phyloP scores from a whole-genome alignment of 768 basidiomycete genomes.

The Pleurotus citrinopileatus region DNA sequence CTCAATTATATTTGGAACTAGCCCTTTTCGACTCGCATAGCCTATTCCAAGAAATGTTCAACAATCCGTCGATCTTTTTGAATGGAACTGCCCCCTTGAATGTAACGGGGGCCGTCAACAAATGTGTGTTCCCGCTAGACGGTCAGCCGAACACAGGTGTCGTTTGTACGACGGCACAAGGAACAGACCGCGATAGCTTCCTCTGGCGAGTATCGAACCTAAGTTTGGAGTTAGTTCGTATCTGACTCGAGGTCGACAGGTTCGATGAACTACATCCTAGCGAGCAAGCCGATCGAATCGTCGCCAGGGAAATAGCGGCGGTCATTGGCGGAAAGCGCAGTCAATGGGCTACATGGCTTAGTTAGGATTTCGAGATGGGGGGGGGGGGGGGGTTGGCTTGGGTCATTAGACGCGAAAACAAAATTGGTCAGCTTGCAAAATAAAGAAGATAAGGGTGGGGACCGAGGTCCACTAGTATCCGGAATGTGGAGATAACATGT shows the following conservation, averaged over 20 bases:
- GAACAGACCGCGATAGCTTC: slow-evolving; percentile 53
- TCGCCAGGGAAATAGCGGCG: slow-evolving; percentile 49
- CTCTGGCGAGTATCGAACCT: slow-evolving; percentile 42
- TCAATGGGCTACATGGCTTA: slow-evolving; percentile 51
- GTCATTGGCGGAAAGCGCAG: slow-evolving; percentile 41
- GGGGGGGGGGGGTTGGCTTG: too few relatives aligned
- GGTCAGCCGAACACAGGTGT: slow-evolving; percentile 21
- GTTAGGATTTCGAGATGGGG: too few relatives aligned
- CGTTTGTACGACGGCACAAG: slow-evolving; percentile 34
- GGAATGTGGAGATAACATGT: too few relatives aligned
- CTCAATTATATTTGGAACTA: slow-evolving; percentile 12
- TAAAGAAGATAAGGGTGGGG: too few relatives aligned
- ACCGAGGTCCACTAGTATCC: too few relatives aligned
- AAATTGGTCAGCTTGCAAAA: too few relatives aligned
- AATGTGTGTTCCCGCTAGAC: slow-evolving; percentile 28
- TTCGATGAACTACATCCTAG: slow-evolving; percentile 61
- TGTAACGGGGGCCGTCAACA: slow-evolving; percentile 32
- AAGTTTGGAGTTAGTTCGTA: too few relatives aligned
- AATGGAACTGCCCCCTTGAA: slow-evolving; percentile 52
- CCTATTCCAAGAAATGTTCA: slow-evolving; percentile 39
- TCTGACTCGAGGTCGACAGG: slow-evolving; percentile 21
- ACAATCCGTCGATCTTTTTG: slow-evolving; percentile 35
- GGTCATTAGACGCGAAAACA: too few relatives aligned
- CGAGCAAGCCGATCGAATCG: slow-evolving; percentile 52
- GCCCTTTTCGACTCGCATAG: slow-evolving; percentile 41